Evolutionary conservation across 768 basidiomycete species (phyloP).

Genomic region (Lactarius hengduanensis): DNA sequence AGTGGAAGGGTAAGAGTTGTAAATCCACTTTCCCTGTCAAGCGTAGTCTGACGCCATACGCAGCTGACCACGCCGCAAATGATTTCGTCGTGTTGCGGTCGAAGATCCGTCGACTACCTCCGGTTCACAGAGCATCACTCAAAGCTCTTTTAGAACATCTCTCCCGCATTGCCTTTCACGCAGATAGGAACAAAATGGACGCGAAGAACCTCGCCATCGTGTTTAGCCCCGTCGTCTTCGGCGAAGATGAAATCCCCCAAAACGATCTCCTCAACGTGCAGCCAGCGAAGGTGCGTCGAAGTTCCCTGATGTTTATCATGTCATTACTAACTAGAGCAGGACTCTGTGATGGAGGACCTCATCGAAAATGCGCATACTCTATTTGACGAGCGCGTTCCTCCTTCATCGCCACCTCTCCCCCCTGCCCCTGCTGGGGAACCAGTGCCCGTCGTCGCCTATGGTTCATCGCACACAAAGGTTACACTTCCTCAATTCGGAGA

Average conservation of each 20-base stretch:
- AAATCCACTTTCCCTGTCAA: not conserved
- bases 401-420: conserved; percentile 65
- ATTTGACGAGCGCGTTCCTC: conserved; percentile 52
- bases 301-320: not conserved
- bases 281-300: conserved; percentile 57
- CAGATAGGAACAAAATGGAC: conserved; percentile 90
- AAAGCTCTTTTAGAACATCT: conserved; percentile 83
- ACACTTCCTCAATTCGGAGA: conserved; percentile 37
- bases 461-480: conserved; percentile 69
- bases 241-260: conserved; percentile 86
- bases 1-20: conserved; percentile 60
- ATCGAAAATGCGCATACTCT: conserved; percentile 67
- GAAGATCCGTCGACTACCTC: conserved; percentile 80
- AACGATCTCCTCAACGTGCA: conserved; percentile 77
- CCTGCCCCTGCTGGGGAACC: conserved; percentile 69
- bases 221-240: conserved; percentile 86
- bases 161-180: conserved; percentile 60
- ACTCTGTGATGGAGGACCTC: conserved; percentile 81
- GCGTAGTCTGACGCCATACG: not conserved
- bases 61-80: conserved; percentile 70
- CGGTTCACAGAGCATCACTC: conserved; percentile 82
- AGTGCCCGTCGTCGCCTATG: conserved; percentile 56
- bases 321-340: conserved; percentile 39
- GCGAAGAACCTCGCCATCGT: conserved; percentile 89
- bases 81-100: conserved; percentile 78